Evolutionary conservation across 495 filamentous ascomycete genomes (phyloP), one percentile per base, ranked within the genome.

Genomic region (Tuber magnatum): DNA sequence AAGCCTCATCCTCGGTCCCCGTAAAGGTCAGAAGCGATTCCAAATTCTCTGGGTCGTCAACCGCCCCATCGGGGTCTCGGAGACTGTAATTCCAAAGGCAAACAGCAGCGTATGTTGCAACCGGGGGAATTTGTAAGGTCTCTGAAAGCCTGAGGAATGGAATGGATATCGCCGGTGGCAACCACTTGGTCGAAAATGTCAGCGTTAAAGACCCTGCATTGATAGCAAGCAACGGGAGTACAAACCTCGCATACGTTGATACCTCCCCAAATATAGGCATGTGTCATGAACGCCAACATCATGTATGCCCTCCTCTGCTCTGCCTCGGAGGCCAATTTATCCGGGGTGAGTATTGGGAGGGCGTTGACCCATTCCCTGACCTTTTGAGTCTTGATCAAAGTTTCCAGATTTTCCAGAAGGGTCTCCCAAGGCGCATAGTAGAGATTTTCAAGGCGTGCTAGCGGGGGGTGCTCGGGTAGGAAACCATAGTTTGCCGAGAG

Each of bases 51-150:
- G 97, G 87, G 70, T 90, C 89, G 80, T 94, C 92, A 68, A 94
- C 89, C 22, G 89, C 88, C 81, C 96, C 93, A 75, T 91, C 88
- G 61, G 87, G 83, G 81, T 97, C 97, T 65, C 98, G 87, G 1
- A 94, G 91, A 83, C 92, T 93, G 86, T 92, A 98, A 84, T 99
- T 99, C 95, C 96, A 99, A 43, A 99, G 87, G 75, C 91, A 92
- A 14, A 97, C 88, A 32, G 91, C 92, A 16, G 95, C 92, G 81
- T 97, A 99, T 43, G 96, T 97, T 72, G 95, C 96, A 43, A 99
- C 95, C 3, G 94, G 92, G 32, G 94, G 94, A 65, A 99, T 85
- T 76, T 97, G 93, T 35, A 99, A 89, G 74, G 91, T 88, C 41
- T 88, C 85, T 76, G 93, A 97, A 28, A 94, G 88, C 79, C 90